Conservation (phyloP, 305 asterid species). For the Coffea humblotiana region DNA sequence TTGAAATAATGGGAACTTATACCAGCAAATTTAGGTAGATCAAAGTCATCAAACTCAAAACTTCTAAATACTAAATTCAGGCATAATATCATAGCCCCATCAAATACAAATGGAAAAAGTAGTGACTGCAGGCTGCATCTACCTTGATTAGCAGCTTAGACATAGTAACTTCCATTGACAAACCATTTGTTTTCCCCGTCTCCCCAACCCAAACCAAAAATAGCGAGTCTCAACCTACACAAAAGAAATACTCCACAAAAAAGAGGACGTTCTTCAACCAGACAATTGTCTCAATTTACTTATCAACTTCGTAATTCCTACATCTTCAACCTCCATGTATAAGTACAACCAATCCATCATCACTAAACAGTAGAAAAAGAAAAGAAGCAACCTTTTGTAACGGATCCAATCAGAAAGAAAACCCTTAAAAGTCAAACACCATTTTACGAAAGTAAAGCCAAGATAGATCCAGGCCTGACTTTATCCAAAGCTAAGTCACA, state of each 20-base stretch:
- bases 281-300: not conserved
- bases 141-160: not conserved
- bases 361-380: not conserved
- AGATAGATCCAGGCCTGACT: conserved; percentile 7
- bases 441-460: not conserved
- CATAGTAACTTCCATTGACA: not conserved
- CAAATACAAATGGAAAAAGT: not conserved
- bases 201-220: not conserved
- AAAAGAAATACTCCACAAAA: not conserved
- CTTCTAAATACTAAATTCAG: not conserved
- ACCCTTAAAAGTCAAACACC: conserved; percentile 36
- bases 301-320: not conserved
- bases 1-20: no score
- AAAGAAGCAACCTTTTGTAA: not conserved
- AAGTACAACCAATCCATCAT: not conserved
- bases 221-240: not conserved
- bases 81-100: not conserved
- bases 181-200: not conserved
- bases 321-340: not conserved
- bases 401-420: conserved; percentile 9
- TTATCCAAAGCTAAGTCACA: not conserved
- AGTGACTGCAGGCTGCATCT: not conserved
- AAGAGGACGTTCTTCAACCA: conserved; percentile 1
- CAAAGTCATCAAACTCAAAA: not conserved
- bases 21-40: not conserved